A percentile compares a stretch with the other conserved stretches of the same genome.
Evolutionary conservation across 2,329 filamentous ascomycete species (phyloP).

Genomic region (Fusarium coffeatum): DNA sequence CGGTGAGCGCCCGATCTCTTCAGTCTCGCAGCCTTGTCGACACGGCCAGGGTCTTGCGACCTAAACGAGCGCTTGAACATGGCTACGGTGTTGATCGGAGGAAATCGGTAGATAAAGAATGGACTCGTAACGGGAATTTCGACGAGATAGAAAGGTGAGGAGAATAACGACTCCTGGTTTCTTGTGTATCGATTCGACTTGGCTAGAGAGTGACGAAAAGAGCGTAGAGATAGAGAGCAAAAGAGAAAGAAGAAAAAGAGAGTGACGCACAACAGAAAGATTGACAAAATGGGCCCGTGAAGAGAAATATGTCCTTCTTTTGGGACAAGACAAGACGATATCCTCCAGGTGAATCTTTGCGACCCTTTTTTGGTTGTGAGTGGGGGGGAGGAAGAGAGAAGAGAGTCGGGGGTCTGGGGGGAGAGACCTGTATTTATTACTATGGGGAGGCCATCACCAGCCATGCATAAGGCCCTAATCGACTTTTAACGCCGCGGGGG

Average conservation of each 20-base stretch:
- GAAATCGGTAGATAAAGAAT: conserved; percentile 42
- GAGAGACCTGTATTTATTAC: conserved; percentile 43
- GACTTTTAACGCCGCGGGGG: conserved; percentile 28
- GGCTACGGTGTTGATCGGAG: conserved; percentile 52
- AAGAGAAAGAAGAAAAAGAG: conserved; percentile 48
- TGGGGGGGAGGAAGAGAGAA: conserved; percentile 61
- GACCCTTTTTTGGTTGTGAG: conserved; percentile 67
- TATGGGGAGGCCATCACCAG: conserved; percentile 16
- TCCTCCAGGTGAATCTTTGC: conserved; percentile 66
- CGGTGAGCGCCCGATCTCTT: conserved; percentile 70
- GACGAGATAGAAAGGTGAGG: conserved; percentile 17
- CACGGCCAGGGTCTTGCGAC: conserved; percentile 77
- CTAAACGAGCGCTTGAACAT: conserved; percentile 97
- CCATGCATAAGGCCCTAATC: conserved; percentile 23
- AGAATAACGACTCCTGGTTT: conserved; percentile 35
- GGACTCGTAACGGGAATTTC: conserved; percentile 44
- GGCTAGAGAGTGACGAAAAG: conserved; percentile 66
- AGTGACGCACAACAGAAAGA: conserved; percentile 54
- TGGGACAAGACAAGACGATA: conserved; percentile 61
- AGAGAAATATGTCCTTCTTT: conserved; percentile 56
- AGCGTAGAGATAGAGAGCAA: conserved; percentile 54
- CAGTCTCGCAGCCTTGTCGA: conserved; percentile 88
- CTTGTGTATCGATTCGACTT: conserved; percentile 43
- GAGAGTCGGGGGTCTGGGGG: conserved; percentile 24
- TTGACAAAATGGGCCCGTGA: conserved; percentile 67